These are phyloP conservation scores for Trichomonas tenax DNA, from an alignment of 208 protist species.

Conservation along the genomic window DNA sequence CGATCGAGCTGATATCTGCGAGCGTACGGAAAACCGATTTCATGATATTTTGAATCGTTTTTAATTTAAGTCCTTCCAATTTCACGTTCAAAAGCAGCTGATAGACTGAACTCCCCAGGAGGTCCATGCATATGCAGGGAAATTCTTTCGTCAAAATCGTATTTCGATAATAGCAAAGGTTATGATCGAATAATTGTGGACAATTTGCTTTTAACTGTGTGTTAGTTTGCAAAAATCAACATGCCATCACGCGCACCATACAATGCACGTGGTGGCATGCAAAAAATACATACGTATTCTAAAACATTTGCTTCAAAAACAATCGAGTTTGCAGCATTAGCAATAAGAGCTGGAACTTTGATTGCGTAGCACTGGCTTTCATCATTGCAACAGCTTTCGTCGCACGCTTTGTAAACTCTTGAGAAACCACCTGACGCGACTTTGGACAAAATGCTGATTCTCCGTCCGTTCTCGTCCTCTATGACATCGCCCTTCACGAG, in stretches of 20 bases:
- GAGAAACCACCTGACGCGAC: background rate
- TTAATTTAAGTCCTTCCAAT: background rate
- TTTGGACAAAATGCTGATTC: background rate
- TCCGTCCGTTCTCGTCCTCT: background rate
- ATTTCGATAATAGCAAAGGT: background rate
- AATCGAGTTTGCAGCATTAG: background rate
- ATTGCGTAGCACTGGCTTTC: background rate
- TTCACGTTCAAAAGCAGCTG: background rate
- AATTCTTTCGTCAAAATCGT: background rate
- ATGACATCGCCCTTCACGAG: background rate
- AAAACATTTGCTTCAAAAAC: background rate
- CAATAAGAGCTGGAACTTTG: background rate
- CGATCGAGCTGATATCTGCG: background rate
- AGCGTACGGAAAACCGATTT: background rate
- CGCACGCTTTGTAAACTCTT: background rate
- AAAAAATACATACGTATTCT: background rate
- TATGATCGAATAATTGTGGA: background rate
- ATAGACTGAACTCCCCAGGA: background rate
- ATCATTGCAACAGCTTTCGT: background rate
- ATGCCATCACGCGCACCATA: background rate
- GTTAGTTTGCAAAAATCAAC: background rate
- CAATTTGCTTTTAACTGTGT: background rate
- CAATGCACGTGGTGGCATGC: background rate
- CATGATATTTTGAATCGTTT: background rate
- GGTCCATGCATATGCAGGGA: background rate